Evolutionary conservation across 2,329 filamentous ascomycete species (phyloP), one percentile per base, ranked within the genome.

Genomic region (Chaetothyriales sp.): DNA sequence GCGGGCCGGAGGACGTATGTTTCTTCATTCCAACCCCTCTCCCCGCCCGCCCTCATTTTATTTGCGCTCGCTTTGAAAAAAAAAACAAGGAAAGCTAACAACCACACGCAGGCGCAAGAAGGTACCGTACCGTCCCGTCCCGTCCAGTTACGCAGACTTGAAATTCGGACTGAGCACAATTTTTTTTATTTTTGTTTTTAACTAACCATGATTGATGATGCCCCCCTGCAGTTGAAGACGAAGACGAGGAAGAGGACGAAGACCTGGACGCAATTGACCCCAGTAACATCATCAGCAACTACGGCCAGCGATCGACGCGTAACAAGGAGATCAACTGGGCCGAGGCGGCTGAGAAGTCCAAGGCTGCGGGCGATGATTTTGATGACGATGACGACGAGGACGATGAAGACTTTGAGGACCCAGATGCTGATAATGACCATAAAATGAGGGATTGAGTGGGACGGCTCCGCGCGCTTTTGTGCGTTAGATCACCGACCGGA

Each of bases 281-380:
- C 51, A 78, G 79, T 66, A 96, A 96, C 77, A 94, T 96, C 67
- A 81, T 96, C 64, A 83, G 83, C 56, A 79, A 82, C 62, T 90
- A 92, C 68, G 32, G 32, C 32, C 32, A 39, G 15, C 32, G 32
- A 39, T 39, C 32, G 32, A 96, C 90, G 57, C 90, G 90, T 64
- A 89, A 89, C 65, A 86, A 86, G 69, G 77, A 81, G 64, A 95
- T 96, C 66, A 86, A 96, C 75, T 96, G 86, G 70, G 84, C 84
- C 63, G 88, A 94, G 73, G 89, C 89, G 18, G 87, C 86, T 22
- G 76, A 84, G 69, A 81, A 94, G 68, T 78, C 84, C 26, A 86
- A 88, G 44, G 84, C 92, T 0, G 84, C 84, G 45, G 82, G 85
- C 53, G 83, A 80, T 45, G 79, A 78, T 20, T 72, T 76, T 42